Conservation (phyloP, 768 basidiomycete species). For the Suillus spraguei region DNA sequence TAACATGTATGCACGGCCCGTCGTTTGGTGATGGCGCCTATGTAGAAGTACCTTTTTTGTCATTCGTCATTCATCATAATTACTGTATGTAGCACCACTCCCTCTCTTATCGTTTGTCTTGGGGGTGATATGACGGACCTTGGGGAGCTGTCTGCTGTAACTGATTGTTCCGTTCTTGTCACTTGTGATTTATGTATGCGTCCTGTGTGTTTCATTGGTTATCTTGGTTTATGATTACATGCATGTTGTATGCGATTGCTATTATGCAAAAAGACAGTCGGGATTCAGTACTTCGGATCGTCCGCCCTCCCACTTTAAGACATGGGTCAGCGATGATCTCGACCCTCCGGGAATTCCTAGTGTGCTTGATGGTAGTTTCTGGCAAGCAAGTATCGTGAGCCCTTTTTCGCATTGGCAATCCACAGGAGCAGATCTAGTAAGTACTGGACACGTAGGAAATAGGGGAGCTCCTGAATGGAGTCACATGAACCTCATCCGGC, state of each 20-base stretch:
- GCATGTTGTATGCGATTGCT: neutral
- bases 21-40: constrained; percentile 2
- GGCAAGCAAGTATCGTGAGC: too few species aligned
- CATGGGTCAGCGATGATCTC: too few species aligned
- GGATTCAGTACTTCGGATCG: too few species aligned
- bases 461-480: too few species aligned
- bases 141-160: neutral
- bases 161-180: neutral
- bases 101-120: neutral
- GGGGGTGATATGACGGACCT: constrained; percentile 3
- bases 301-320: too few species aligned
- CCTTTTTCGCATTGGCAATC: too few species aligned
- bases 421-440: too few species aligned
- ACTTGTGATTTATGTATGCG: neutral
- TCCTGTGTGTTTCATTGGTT: neutral
- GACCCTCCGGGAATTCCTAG: too few species aligned
- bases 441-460: too few species aligned
- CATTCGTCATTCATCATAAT: neutral
- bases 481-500: too few species aligned
- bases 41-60: neutral
- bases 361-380: too few species aligned
- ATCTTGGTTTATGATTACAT: neutral
- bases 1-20: neutral
- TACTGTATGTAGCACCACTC: constrained; percentile 3
- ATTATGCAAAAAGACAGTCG: too few species aligned